Evolutionary conservation across 2,329 filamentous ascomycete species (phyloP).

Genomic region (Furcasterigmium furcatum): DNA sequence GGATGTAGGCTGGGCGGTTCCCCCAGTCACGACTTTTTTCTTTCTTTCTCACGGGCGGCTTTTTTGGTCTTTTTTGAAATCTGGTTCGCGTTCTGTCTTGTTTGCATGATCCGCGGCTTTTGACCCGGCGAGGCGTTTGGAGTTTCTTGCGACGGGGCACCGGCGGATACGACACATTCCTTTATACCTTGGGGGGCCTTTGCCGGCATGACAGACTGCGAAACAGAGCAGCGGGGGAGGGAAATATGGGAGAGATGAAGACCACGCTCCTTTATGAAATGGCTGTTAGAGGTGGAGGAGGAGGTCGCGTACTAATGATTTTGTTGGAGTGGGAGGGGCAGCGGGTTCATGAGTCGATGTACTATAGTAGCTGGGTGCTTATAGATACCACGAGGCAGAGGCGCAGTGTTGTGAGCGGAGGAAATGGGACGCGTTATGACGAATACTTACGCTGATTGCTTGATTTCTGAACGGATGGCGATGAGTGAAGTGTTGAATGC

Average conservation of each 20-base stretch:
- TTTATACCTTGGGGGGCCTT: not conserved
- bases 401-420: not conserved
- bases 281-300: not conserved
- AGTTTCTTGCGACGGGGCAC: not conserved
- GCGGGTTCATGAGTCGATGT: too few relatives aligned
- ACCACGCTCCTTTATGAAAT: not conserved
- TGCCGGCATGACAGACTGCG: too few relatives aligned
- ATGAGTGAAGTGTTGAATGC: too few relatives aligned
- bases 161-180: not conserved
- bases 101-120: not conserved
- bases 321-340: too few relatives aligned
- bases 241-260: not conserved
- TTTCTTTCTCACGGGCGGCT: constrained; percentile 5
- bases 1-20: constrained; percentile 10
- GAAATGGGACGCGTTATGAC: not conserved
- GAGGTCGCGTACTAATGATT: not conserved
- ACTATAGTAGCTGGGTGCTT: constrained; percentile 3
- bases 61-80: constrained; percentile 2
- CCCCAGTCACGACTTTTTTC: not conserved
- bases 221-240: too few relatives aligned
- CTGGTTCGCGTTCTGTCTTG: not conserved
- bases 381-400: constrained; percentile 11
- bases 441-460: too few relatives aligned
- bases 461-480: too few relatives aligned
- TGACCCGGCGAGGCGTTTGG: not conserved